Percentiles rank a stretch among this genome's conserved stretches.
phyloP scores from a whole-genome alignment of 768 basidiomycete species.

The Auriscalpium orientale region DNA sequence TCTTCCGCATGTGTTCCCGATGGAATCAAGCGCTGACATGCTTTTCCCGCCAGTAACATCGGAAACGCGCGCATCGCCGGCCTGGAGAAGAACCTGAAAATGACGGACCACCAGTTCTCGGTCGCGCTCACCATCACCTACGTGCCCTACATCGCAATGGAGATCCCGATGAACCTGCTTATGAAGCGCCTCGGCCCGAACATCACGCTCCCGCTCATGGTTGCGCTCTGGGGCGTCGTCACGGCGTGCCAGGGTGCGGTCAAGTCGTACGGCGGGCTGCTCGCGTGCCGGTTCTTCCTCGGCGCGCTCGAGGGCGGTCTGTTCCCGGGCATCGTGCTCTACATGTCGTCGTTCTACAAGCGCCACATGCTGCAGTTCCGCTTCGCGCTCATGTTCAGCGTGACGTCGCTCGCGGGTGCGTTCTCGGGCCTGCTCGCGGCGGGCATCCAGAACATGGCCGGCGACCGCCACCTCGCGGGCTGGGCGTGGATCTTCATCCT shows the following conservation, averaged over 20 bases:
- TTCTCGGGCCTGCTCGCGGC: slow-evolving; percentile 61
- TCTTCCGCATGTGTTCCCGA: too few relatives aligned
- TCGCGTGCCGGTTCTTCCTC: slow-evolving; percentile 39
- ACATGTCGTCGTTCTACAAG: slow-evolving; percentile 23
- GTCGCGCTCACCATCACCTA: slow-evolving; percentile 11
- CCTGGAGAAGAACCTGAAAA: slow-evolving; percentile 21
- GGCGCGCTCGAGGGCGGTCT: slow-evolving; percentile 56
- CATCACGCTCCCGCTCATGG: slow-evolving; percentile 53
- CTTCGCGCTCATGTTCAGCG: slow-evolving; percentile 35
- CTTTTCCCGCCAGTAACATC: slow-evolving; percentile 11
- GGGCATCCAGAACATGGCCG: slow-evolving; percentile 51
- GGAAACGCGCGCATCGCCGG: slow-evolving; percentile 27
- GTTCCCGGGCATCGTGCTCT: slow-evolving; percentile 30
- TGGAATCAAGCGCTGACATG: not conserved
- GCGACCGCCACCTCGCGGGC: slow-evolving; percentile 41
- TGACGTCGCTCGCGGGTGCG: slow-evolving; percentile 43
- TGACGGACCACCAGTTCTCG: slow-evolving; percentile 23
- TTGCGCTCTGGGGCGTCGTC: slow-evolving; percentile 63
- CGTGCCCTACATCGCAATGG: slow-evolving; percentile 20
- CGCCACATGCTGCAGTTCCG: slow-evolving; percentile 23
- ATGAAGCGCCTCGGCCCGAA: slow-evolving; percentile 44
- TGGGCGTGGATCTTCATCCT: slow-evolving; percentile 69
- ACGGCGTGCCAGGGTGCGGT: slow-evolving; percentile 51
- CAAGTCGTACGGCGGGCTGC: slow-evolving; percentile 43
- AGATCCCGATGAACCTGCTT: slow-evolving; percentile 19